Conservation (phyloP, 768 basidiomycete species). For the Pisolithus marmoratus region DNA sequence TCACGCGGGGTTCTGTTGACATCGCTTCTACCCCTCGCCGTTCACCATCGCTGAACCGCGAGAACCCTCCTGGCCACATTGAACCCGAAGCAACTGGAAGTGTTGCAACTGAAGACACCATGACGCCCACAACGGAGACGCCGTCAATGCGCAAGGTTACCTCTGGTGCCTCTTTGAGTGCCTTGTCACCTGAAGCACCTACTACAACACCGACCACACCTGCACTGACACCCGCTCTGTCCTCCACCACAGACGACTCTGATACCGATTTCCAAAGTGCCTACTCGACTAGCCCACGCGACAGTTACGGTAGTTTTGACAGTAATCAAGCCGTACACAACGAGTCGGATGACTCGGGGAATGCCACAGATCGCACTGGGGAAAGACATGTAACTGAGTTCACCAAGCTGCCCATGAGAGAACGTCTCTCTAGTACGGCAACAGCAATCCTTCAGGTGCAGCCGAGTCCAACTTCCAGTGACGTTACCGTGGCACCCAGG, state of each 20-base stretch:
- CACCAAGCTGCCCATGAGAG: slow-evolving; percentile 36
- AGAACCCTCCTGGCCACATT: slow-evolving; percentile 35
- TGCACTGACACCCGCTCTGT: slow-evolving; percentile 27
- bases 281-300: slow-evolving; percentile 69
- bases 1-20: slow-evolving; percentile 21
- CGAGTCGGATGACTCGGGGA: slow-evolving; percentile 27
- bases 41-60: slow-evolving; percentile 26
- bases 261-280: slow-evolving; percentile 88
- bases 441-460: slow-evolving; percentile 42
- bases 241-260: slow-evolving; percentile 60
- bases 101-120: slow-evolving; percentile 8
- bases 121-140: slow-evolving; percentile 29
- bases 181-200: slow-evolving; percentile 17
- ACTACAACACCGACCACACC: slow-evolving; percentile 31
- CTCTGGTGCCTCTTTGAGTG: slow-evolving; percentile 25
- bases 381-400: slow-evolving; percentile 27
- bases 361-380: slow-evolving; percentile 26
- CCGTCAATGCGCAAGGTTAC: slow-evolving; percentile 28
- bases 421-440: slow-evolving; percentile 51
- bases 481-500: slow-evolving; percentile 30
- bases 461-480: slow-evolving; percentile 34
- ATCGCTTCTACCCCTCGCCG: slow-evolving; percentile 24
- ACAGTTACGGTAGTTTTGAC: slow-evolving; percentile 51
- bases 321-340: slow-evolving; percentile 16
- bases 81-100: slow-evolving; percentile 28